A percentile compares a stretch with the other conserved stretches of the same genome.
phyloP scores from a whole-genome alignment of 768 basidiomycete species.

The Naganishia onofrii region DNA sequence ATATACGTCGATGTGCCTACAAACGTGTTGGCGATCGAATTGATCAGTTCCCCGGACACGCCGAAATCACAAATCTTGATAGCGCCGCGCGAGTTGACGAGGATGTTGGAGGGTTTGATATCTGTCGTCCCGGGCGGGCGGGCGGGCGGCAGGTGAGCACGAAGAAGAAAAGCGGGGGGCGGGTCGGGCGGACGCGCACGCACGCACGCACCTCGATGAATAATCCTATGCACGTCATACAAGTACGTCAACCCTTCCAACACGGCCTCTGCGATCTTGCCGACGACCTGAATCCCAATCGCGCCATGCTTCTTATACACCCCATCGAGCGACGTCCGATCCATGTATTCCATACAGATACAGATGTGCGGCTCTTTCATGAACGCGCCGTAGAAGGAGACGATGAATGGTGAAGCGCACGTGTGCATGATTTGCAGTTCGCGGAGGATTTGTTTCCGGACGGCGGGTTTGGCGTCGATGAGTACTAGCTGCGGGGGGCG shows the following conservation, averaged over 20 bases:
- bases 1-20: slow-evolving; percentile 99
- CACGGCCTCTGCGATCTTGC: slow-evolving; percentile 89
- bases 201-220: slow-evolving; percentile 75
- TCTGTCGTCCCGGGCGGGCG: slow-evolving; percentile 61
- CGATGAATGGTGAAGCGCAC: slow-evolving; percentile 87
- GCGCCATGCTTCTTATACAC: slow-evolving; percentile 95
- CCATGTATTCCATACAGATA: slow-evolving; percentile 88
- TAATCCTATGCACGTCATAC: slow-evolving; percentile 83
- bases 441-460: slow-evolving; percentile 93
- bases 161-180: background rate
- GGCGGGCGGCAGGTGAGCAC: no score
- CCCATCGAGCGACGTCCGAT: slow-evolving; percentile 67
- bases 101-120: slow-evolving; percentile 97
- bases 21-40: slow-evolving; percentile 97
- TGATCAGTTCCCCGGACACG: slow-evolving; percentile 96
- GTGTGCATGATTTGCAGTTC: slow-evolving; percentile 99
- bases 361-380: slow-evolving; percentile 96
- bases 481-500: slow-evolving; percentile 45
- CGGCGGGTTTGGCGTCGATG: slow-evolving; percentile 69
- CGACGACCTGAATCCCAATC: slow-evolving; percentile 87
- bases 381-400: slow-evolving; percentile 96
- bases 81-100: slow-evolving; percentile 87
- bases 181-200: background rate
- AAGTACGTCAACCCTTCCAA: slow-evolving; percentile 93
- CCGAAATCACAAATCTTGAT: slow-evolving; percentile 99